Percentiles rank a stretch among this genome's conserved stretches.
These are phyloP conservation scores for Rhodofomes roseus DNA, from an alignment of 1,284 basidiomycete species.

Conservation along the genomic window DNA sequence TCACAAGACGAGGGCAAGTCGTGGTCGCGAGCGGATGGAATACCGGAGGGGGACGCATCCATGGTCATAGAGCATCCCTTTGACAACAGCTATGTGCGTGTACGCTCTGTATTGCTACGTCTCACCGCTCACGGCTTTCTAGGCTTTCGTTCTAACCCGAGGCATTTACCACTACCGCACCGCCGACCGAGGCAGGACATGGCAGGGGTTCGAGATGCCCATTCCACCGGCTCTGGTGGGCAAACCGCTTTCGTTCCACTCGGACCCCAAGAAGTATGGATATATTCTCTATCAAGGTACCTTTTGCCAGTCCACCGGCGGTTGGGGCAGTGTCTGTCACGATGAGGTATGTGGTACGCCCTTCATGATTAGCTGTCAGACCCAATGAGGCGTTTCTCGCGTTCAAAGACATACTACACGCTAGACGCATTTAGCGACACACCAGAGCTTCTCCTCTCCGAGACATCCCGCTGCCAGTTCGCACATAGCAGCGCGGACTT, in stretches of 20 bases:
- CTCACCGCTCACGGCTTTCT: background rate
- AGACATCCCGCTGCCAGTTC: constrained; percentile 80
- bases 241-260: constrained; percentile 81
- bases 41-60: constrained; percentile 60
- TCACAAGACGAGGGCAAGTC: constrained; percentile 89
- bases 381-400: background rate
- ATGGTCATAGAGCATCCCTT: constrained; percentile 89
- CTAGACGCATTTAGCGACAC: constrained; percentile 71
- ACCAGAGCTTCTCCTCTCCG: constrained; percentile 55
- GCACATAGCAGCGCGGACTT: constrained; percentile 81
- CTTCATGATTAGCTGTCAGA: background rate
- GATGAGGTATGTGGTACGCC: constrained; percentile 56
- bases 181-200: constrained; percentile 79
- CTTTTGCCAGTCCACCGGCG: constrained; percentile 50
- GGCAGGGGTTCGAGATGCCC: constrained; percentile 77
- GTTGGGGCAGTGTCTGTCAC: constrained; percentile 66
- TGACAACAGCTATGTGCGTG: constrained; percentile 45
- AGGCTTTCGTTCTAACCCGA: constrained; percentile 84
- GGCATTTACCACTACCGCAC: constrained; percentile 79
- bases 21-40: constrained; percentile 64
- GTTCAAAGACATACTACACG: constrained; percentile 83
- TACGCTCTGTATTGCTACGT: background rate
- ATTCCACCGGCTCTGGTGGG: constrained; percentile 54
- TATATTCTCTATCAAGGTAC: constrained; percentile 86
- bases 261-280: constrained; percentile 60